These are phyloP conservation scores for Neurospora sp. DNA, from an alignment of 495 filamentous ascomycete genomes.

Conservation along the genomic window DNA sequence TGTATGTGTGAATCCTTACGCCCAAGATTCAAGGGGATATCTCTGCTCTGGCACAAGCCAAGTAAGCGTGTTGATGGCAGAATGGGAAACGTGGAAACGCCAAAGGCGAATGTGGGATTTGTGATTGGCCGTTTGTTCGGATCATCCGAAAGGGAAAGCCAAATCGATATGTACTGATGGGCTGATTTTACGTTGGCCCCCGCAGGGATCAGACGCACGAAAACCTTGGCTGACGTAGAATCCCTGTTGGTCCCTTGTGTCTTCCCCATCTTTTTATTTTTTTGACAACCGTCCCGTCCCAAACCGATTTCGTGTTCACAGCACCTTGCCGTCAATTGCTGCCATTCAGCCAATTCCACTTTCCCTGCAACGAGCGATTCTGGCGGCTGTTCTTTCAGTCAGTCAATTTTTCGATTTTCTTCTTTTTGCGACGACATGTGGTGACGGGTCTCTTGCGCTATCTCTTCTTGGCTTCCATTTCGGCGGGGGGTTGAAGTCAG, in stretches of 20 bases:
- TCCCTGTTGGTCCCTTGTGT: background rate
- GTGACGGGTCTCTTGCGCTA: background rate
- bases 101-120: background rate
- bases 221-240: too few relatives aligned
- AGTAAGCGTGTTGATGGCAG: background rate
- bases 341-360: background rate
- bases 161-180: constrained; percentile 6
- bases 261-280: constrained; percentile 12
- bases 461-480: background rate
- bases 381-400: background rate
- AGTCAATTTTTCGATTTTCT: background rate
- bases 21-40: background rate
- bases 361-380: background rate
- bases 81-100: background rate
- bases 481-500: background rate
- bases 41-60: background rate
- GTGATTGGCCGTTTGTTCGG: background rate
- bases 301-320: background rate
- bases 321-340: background rate
- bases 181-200: constrained; percentile 13
- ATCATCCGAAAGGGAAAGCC: background rate
- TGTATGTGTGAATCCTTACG: background rate
- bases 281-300: background rate
- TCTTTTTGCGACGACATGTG: background rate
- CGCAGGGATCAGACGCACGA: too few relatives aligned